A percentile compares a stretch with the other conserved stretches of the same genome.
Evolutionary conservation across 768 basidiomycete genomes (phyloP).

Genomic region (Tephrocybe sp.): DNA sequence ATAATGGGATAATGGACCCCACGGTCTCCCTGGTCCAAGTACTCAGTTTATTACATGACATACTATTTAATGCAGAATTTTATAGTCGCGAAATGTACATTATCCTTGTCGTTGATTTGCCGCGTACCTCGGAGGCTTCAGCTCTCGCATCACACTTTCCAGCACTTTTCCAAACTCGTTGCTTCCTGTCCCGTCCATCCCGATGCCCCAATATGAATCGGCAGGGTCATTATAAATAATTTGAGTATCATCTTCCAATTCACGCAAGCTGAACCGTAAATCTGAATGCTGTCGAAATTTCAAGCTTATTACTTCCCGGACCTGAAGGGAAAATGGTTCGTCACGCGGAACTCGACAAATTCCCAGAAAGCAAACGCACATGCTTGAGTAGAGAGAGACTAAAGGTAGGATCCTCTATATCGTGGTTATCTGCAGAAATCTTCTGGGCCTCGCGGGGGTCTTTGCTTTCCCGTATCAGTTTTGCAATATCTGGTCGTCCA

Average conservation of each 20-base stretch:
- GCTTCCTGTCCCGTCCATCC: constrained; percentile 41
- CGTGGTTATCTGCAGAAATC: not conserved
- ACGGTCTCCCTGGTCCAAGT: too few species aligned
- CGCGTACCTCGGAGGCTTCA: constrained; percentile 9
- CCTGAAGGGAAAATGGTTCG: constrained; percentile 34
- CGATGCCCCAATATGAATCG: constrained; percentile 71
- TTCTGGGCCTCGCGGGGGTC: constrained; percentile 19
- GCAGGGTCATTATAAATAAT: constrained; percentile 53
- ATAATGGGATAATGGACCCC: too few species aligned
- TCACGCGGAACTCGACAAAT: not conserved
- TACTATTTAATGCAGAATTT: too few species aligned
- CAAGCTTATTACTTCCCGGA: constrained; percentile 64
- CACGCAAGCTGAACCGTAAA: constrained; percentile 47
- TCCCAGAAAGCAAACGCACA: constrained; percentile 2
- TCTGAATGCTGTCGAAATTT: constrained; percentile 75
- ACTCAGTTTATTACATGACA: too few species aligned
- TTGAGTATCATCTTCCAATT: constrained; percentile 46
- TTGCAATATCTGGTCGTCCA: constrained; percentile 50
- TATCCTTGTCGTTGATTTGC: too few species aligned
- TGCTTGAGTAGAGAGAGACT: not conserved
- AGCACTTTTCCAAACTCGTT: constrained; percentile 70
- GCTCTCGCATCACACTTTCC: constrained; percentile 43
- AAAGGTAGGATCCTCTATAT: constrained; percentile 17
- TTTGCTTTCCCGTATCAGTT: constrained; percentile 47
- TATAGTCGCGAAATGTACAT: too few species aligned